phyloP scores from a whole-genome alignment of 495 filamentous ascomycete genomes.

The Cladorrhinum samala region DNA sequence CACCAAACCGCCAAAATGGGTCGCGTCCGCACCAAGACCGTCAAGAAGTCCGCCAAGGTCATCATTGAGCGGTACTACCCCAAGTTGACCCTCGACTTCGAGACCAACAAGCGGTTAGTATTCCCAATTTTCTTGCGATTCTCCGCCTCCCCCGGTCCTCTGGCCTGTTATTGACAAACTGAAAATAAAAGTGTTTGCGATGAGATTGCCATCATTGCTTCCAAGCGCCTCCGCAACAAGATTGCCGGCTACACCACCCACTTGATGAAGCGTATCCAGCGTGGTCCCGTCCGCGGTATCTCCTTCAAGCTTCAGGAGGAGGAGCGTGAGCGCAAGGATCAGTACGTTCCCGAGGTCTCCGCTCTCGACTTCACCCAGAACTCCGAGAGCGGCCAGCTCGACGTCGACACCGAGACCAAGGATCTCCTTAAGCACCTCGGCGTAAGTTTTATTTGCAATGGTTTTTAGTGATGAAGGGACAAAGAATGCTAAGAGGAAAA shows the following conservation, averaged over 20 bases:
- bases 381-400: constrained; percentile 83
- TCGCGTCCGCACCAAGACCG: constrained; percentile 97
- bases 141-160: too few species aligned
- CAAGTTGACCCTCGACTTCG: constrained; percentile 97
- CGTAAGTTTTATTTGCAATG: constrained; percentile 56
- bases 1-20: constrained; percentile 75
- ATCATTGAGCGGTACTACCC: constrained; percentile 99
- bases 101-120: constrained; percentile 86
- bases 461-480: neutral
- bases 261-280: constrained; percentile 97
- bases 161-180: neutral
- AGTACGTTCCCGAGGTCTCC: constrained; percentile 98
- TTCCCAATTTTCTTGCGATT: neutral
- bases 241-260: constrained; percentile 98
- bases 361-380: constrained; percentile 94
- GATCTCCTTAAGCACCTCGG: constrained; percentile 96
- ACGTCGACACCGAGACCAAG: constrained; percentile 95
- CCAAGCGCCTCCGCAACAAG: constrained; percentile 98
- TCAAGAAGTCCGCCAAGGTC: constrained; percentile 99
- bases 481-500: constrained; percentile 3
- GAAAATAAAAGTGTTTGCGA: constrained; percentile 64
- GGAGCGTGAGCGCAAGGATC: constrained; percentile 99
- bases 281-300: constrained; percentile 97
- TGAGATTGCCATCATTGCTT: constrained; percentile 99
- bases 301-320: constrained; percentile 99